Evolutionary conservation across 768 basidiomycete genomes (phyloP).

Genomic region (Auriscalpium orientale): DNA sequence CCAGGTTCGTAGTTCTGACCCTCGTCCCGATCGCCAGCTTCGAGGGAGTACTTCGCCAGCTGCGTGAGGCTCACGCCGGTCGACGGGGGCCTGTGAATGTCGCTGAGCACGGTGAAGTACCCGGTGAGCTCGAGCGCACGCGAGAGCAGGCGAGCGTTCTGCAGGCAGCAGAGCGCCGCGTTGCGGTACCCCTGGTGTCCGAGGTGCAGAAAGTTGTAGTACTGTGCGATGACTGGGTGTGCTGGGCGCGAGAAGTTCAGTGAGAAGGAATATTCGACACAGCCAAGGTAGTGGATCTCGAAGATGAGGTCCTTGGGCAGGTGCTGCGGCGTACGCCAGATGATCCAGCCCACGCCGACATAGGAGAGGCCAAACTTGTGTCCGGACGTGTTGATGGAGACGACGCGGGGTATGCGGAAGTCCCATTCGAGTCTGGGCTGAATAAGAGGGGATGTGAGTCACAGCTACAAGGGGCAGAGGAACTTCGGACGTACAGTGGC

Average conservation of each 20-base stretch:
- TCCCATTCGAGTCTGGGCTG: constrained; percentile 49
- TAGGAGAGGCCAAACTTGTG: constrained; percentile 55
- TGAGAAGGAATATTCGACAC: constrained; percentile 68
- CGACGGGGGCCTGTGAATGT: constrained; percentile 40
- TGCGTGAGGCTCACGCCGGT: constrained; percentile 11
- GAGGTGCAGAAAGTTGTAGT: constrained; percentile 56
- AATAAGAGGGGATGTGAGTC: not conserved
- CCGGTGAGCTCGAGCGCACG: constrained; percentile 52
- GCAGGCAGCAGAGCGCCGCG: constrained; percentile 39
- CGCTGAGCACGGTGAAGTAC: constrained; percentile 43
- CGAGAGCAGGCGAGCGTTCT: constrained; percentile 56
- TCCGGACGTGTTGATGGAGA: constrained; percentile 51
- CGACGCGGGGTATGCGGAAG: constrained; percentile 51
- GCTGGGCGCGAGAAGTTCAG: constrained; percentile 56
- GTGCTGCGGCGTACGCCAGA: constrained; percentile 48
- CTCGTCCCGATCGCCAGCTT: constrained; percentile 40
- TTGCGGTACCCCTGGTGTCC: constrained; percentile 48
- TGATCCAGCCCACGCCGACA: constrained; percentile 54
- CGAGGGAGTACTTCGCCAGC: constrained; percentile 24
- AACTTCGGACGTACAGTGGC: constrained; percentile 18
- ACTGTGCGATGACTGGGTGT: constrained; percentile 53
- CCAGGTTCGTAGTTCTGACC: constrained; percentile 41
- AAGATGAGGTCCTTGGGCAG: constrained; percentile 68
- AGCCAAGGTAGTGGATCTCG: constrained; percentile 44
- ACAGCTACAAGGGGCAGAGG: not conserved